Evolutionary conservation across 2,329 filamentous ascomycete species (phyloP), one percentile per base, ranked within the genome.

Genomic region (Aspergillus tamarii): DNA sequence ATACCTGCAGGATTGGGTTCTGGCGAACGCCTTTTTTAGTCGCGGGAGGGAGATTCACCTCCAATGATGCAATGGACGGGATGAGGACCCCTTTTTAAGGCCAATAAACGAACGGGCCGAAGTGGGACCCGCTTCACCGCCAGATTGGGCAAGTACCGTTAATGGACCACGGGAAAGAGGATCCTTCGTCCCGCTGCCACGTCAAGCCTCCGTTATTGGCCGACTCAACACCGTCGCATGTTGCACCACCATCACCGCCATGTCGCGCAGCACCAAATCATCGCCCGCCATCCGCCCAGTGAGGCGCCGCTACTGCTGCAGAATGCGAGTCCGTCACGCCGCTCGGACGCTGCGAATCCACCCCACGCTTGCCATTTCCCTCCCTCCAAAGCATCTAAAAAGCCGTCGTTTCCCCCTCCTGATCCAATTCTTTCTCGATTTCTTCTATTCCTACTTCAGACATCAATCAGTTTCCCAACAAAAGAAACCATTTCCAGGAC

Each of bases 191-290:
- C 48, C 60, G 34, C 61, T 66, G 67, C 69, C 69, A 70, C 69
- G 69, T 70, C 69, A 69, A 66, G 45, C 7, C 12, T 9, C 34
- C n/a, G 32, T 60, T 45, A 69, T 69, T 69, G 67, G 67, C 28
- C 60, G 62, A 62, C 28, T 43, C 58, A 63, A 61, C 64, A 68
- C 62, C 60, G 60, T 64, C 60, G 66, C 60, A 59, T 55, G 57
- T 62, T 66, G 67, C 65, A 67, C 63, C 59, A 62, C 54, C 36
- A 69, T 67, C 67, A 67, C 67, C 66, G 59, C 66, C 64, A 64
- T 66, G 66, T 66, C 62, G 62, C 54, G 67, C 67, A 69, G 61
- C 54, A 62, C 61, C 68, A 62, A 70, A 70, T 70, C 68, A 70
- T 54, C 54, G 58, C 61, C 26, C 57, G 34, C 36, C 55, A 58